Percentiles rank a stretch among this genome's conserved stretches.
phyloP scores from a whole-genome alignment of 805 yeast species.

The Candida takata region DNA sequence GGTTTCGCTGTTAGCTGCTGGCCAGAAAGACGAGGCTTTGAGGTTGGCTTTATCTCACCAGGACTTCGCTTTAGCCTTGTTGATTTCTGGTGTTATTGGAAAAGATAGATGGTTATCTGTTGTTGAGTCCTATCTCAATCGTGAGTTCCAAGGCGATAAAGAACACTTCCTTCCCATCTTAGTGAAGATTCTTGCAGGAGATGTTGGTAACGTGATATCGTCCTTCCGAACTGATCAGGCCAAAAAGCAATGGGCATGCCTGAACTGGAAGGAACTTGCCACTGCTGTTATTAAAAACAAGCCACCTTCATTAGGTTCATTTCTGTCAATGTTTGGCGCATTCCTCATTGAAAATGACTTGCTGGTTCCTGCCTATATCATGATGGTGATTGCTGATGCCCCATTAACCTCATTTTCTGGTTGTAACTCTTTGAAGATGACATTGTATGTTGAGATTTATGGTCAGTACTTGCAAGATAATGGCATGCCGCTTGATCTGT shows the following conservation, averaged over 20 bases:
- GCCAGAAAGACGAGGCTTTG: slow-evolving; percentile 63
- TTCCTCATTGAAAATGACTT: slow-evolving; percentile 33
- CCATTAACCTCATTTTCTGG: slow-evolving; percentile 30
- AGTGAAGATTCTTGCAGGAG: slow-evolving; percentile 60
- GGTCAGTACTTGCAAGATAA: slow-evolving; percentile 15
- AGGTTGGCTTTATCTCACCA: slow-evolving; percentile 51
- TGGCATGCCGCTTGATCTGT: slow-evolving; percentile 35
- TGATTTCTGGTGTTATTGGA: slow-evolving; percentile 62
- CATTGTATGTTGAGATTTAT: slow-evolving; percentile 26
- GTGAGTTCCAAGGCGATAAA: slow-evolving; percentile 36
- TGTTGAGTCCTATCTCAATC: slow-evolving; percentile 49
- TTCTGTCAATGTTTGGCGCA: slow-evolving; percentile 44
- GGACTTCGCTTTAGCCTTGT: slow-evolving; percentile 73
- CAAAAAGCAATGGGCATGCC: slow-evolving; percentile 42
- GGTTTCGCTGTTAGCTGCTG: slow-evolving; percentile 60
- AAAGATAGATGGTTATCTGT: slow-evolving; percentile 51
- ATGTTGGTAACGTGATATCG: slow-evolving; percentile 43
- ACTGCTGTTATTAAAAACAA: slow-evolving; percentile 33
- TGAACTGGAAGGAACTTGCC: slow-evolving; percentile 45
- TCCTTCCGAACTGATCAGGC: slow-evolving; percentile 35
- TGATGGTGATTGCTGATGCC: slow-evolving; percentile 40
- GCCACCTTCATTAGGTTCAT: slow-evolving; percentile 29
- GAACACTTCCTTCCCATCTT: slow-evolving; percentile 44
- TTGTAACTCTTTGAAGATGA: slow-evolving; percentile 17
- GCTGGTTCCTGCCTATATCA: slow-evolving; percentile 34